A percentile compares a stretch with the other conserved stretches of the same genome.
phyloP scores from a whole-genome alignment of 2,329 filamentous ascomycete species.

The Penicillium italicum region DNA sequence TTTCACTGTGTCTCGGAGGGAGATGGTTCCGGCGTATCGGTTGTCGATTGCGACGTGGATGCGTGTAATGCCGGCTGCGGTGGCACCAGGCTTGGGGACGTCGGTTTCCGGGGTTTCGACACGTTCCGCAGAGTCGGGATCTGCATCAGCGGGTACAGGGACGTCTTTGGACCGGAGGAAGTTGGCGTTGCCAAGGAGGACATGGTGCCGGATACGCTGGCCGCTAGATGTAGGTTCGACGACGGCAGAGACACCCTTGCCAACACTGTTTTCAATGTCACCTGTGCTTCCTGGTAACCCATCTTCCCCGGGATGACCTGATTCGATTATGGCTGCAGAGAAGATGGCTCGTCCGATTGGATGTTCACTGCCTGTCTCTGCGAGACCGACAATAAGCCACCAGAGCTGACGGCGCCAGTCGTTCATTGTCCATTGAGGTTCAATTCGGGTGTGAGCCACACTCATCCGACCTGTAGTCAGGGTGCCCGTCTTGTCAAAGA shows the following conservation, averaged over 20 bases:
- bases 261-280: constrained; percentile 78
- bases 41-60: constrained; percentile 89
- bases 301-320: constrained; percentile 68
- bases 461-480: constrained; percentile 95
- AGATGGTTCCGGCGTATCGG: constrained; percentile 74
- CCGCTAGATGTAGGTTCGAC: constrained; percentile 70
- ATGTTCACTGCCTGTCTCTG: constrained; percentile 93
- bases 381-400: constrained; percentile 95
- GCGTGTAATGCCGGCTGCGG: constrained; percentile 70
- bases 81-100: constrained; percentile 31
- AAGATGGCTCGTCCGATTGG: constrained; percentile 90
- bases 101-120: constrained; percentile 26
- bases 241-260: constrained; percentile 75
- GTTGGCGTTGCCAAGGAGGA: constrained; percentile 77
- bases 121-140: constrained; percentile 30
- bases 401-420: constrained; percentile 70
- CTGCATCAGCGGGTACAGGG: constrained; percentile 40
- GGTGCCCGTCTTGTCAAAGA: constrained; percentile 95
- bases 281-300: constrained; percentile 78
- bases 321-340: constrained; percentile 67
- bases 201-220: constrained; percentile 68
- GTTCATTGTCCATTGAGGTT: constrained; percentile 64
- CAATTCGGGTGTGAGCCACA: constrained; percentile 68
- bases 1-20: constrained; percentile 87
- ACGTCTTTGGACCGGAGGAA: constrained; percentile 72